Percentiles rank a stretch among this genome's conserved stretches.
These are phyloP conservation scores for Gossypium stocksii DNA, from an alignment of 345 rosid genomes.

Conservation along the genomic window DNA sequence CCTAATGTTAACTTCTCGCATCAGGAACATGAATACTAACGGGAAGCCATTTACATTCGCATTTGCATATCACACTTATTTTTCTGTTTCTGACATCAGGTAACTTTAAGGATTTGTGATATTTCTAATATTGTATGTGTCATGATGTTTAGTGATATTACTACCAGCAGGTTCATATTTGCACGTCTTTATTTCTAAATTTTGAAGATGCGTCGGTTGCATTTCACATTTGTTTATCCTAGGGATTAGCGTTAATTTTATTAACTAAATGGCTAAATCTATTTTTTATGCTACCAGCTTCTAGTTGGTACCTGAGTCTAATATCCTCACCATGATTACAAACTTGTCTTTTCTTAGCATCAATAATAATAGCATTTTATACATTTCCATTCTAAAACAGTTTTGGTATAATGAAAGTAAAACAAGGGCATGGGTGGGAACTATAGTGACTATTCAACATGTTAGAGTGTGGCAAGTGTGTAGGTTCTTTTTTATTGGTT, in stretches of 20 bases:
- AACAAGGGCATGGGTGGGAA: neutral
- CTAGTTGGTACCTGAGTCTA: neutral
- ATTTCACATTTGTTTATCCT: neutral
- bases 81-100: conserved; percentile 96
- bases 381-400: too few relatives aligned
- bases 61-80: conserved; percentile 93
- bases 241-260: neutral
- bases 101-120: conserved; percentile 19
- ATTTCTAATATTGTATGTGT: neutral
- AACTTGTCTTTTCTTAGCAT: neutral
- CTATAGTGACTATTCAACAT: neutral
- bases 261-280: neutral
- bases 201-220: neutral
- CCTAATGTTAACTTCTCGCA: conserved; percentile 76
- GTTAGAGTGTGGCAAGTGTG: neutral
- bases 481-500: neutral
- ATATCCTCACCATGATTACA: neutral
- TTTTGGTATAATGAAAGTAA: neutral
- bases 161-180: neutral
- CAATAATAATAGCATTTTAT: neutral
- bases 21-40: conserved; percentile 76
- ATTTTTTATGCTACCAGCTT: neutral
- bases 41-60: conserved; percentile 88
- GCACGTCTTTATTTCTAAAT: neutral
- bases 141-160: neutral